phyloP scores from a whole-genome alignment of 208 protist species.

The Crithidia sp. region DNA sequence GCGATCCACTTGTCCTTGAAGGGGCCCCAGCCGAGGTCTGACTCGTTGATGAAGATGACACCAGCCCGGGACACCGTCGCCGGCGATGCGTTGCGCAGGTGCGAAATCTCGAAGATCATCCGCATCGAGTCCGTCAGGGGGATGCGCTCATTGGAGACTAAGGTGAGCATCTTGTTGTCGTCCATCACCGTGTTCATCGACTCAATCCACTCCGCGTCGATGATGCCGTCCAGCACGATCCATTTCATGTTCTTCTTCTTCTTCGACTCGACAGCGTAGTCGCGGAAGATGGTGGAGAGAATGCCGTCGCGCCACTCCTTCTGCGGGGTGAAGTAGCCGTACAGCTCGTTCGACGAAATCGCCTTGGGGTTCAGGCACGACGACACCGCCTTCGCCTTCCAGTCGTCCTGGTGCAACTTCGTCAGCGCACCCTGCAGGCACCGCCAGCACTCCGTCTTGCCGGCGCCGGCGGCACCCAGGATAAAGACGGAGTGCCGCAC shows the following conservation, averaged over 20 bases:
- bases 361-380: conserved; percentile 98
- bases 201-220: conserved; percentile 99
- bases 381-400: conserved; percentile 92
- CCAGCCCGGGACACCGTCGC: conserved; percentile 98
- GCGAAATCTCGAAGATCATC: conserved; percentile 98
- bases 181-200: conserved; percentile 99
- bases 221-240: conserved; percentile 98
- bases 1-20: conserved; percentile 97
- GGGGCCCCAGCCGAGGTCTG: conserved; percentile 96
- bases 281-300: conserved; percentile 95
- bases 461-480: conserved; percentile 95
- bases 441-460: conserved; percentile 97
- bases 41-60: conserved; percentile 98
- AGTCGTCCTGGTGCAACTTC: conserved; percentile 88
- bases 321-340: conserved; percentile 97
- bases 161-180: conserved; percentile 99
- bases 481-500: conserved; percentile 99
- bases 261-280: conserved; percentile 95
- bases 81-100: conserved; percentile 97
- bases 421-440: conserved; percentile 94
- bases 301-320: conserved; percentile 98
- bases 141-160: conserved; percentile 99
- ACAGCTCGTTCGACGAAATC: conserved; percentile 98
- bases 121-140: conserved; percentile 97
- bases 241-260: conserved; percentile 96